Base-by-base conservation (phyloP, 2,329 filamentous ascomycete species). In the Lachnellula arida region DNA sequence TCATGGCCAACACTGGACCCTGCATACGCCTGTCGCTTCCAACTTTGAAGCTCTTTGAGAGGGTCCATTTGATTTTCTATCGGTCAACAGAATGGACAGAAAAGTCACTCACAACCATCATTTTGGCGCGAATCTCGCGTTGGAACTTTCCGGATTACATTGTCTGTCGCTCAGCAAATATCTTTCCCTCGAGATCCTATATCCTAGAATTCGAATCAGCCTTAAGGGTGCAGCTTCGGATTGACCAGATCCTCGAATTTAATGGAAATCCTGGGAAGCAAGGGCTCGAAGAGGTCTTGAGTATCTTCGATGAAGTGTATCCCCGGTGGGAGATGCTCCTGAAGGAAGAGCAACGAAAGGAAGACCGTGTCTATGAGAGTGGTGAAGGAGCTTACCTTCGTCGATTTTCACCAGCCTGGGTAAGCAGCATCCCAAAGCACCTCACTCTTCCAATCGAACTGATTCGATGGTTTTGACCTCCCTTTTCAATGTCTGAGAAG, bases 31-130 rank as follows among this genome's bases (percentile, higher is more conserved):
- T 99, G 12, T 90, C 90, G 0, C 73, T 86, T 0, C 74, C 81
- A 0, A 80, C 86, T 0, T 81, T 91, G 60, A 90, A 86, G 65
- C 80, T 99, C 0, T 99, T 99, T 66, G 91, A 97, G 71, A 84
- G 94, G 25, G 91, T 97, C 0, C 94, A 97, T 73, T 76, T 99
- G 2, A 91, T 99, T 28, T 99, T 97, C 71, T 97, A 97, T 71
- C 82, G 93, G 56, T 97, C 92, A 9, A 95, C 91, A 0, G 89
- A 96, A 70, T 99, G 94, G 94, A 96, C 92, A 0, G 93, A 97
- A 66, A 97, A 96, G 71, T 97, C 93, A 1, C 76, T 99, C 14
- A 97, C 91, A 1, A 93, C 92, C 0, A 93, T 97, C 53, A 96
- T 99, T 46, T 79, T 99, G 5, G 90, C 94, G 7, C 92, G 93